These are phyloP conservation scores for Rhodamnia rubescens DNA, from an alignment of 345 rosid genomes.

Conservation along the genomic window DNA sequence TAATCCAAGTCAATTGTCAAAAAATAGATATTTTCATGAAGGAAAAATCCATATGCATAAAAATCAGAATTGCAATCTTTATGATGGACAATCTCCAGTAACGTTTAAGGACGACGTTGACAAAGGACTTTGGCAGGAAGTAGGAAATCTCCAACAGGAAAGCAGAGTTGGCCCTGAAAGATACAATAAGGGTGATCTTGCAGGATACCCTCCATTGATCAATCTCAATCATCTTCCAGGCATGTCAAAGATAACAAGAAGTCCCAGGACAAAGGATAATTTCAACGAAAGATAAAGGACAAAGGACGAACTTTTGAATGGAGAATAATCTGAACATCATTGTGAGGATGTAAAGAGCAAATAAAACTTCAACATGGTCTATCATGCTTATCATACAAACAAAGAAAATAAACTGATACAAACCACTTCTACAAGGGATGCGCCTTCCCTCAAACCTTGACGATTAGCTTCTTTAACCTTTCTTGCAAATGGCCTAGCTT, in stretches of 20 bases:
- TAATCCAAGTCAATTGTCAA: not conserved
- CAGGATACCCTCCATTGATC: not conserved
- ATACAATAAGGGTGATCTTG: not conserved
- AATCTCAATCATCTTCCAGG: not conserved
- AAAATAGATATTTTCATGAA: not conserved
- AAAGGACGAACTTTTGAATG: not conserved
- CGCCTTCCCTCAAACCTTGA: slow-evolving; percentile 85
- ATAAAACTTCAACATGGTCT: not conserved
- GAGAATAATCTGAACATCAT: not conserved
- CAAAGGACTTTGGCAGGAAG: not conserved
- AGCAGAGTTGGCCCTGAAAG: not conserved
- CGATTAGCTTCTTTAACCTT: slow-evolving; percentile 67
- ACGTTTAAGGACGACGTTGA: not conserved
- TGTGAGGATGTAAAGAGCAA: not conserved
- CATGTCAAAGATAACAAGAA: not conserved
- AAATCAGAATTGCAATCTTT: not conserved
- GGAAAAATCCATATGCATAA: not conserved
- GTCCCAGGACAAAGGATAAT: not conserved
- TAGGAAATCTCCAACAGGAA: not conserved
- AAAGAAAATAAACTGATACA: slow-evolving; percentile 3
- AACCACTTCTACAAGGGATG: slow-evolving; percentile 88
- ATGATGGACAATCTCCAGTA: not conserved
- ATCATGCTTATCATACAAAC: not conserved
- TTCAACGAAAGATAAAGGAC: not conserved
- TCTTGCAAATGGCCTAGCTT: slow-evolving; percentile 79